Conservation (phyloP, 129 eudicot genomes). For the Chrysanthemum makinoi region DNA sequence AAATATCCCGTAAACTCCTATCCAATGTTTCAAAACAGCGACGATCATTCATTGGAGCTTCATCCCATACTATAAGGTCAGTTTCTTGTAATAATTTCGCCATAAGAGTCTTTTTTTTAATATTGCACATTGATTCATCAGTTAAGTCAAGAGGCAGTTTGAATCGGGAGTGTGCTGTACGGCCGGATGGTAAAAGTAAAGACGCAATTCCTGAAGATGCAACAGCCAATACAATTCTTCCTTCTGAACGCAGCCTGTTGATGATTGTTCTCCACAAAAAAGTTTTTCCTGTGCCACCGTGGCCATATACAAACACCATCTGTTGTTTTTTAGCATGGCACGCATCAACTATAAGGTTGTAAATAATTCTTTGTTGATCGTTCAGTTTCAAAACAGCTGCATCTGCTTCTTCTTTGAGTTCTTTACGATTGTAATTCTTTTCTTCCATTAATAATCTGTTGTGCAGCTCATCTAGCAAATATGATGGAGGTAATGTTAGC, state of each 20-base stretch:
- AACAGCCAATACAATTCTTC: neutral
- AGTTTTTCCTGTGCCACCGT: no score
- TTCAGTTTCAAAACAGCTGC: no score
- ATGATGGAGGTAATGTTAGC: no score
- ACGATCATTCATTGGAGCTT: neutral
- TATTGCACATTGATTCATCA: neutral
- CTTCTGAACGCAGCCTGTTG: no score
- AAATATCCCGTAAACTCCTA: neutral
- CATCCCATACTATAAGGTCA: neutral
- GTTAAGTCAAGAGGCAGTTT: neutral
- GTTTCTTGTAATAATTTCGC: neutral
- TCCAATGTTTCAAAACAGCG: neutral
- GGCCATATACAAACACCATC: no score
- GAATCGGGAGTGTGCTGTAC: neutral
- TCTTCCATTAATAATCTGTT: no score
- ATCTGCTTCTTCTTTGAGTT: no score
- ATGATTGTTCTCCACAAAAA: neutral
- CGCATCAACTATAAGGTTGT: neutral
- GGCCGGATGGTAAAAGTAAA: neutral
- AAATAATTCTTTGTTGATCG: no score
- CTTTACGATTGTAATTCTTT: neutral
- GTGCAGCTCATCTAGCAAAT: no score
- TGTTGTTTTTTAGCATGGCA: no score
- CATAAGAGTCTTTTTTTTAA: neutral
- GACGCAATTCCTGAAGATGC: neutral